These are phyloP conservation scores for Penicillium sp. DNA, from an alignment of 2,329 filamentous ascomycete genomes.

Conservation along the genomic window DNA sequence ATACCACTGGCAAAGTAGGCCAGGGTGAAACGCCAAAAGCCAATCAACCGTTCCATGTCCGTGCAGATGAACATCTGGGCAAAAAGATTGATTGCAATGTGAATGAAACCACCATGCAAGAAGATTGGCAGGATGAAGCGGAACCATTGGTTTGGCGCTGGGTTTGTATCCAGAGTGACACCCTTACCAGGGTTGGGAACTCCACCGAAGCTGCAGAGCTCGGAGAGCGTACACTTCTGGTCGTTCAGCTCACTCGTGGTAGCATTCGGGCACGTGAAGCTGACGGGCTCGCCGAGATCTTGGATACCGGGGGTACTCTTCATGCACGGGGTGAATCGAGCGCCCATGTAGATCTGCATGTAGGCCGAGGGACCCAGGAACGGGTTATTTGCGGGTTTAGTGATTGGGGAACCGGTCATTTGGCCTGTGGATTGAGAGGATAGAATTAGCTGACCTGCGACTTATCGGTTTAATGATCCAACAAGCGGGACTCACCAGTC, in stretches of 20 bases:
- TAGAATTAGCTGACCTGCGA: conserved; percentile 6
- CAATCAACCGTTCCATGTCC: conserved; percentile 92
- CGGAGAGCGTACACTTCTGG: conserved; percentile 69
- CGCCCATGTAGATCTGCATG: conserved; percentile 95
- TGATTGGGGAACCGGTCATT: conserved; percentile 73
- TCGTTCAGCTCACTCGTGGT: conserved; percentile 63
- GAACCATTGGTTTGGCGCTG: conserved; percentile 90
- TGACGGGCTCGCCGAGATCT: conserved; percentile 36
- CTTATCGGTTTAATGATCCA: neutral
- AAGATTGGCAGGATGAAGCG: conserved; percentile 97
- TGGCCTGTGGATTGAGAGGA: conserved; percentile 59
- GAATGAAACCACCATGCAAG: conserved; percentile 88
- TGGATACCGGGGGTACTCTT: conserved; percentile 64
- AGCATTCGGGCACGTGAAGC: conserved; percentile 81
- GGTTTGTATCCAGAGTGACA: conserved; percentile 57
- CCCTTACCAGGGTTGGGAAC: conserved; percentile 66
- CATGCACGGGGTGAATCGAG: conserved; percentile 93
- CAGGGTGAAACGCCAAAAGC: conserved; percentile 81
- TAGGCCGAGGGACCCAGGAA: conserved; percentile 95
- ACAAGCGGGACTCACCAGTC: conserved; percentile 65
- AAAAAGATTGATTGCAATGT: conserved; percentile 94
- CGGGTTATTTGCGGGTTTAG: conserved; percentile 85
- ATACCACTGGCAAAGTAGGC: conserved; percentile 92
- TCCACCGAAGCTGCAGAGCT: conserved; percentile 82
- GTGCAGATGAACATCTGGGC: conserved; percentile 86